A percentile compares a stretch with the other conserved stretches of the same genome.
These are phyloP conservation scores for Quercus lobata DNA, from an alignment of 331 rosid genomes.

Conservation along the genomic window DNA sequence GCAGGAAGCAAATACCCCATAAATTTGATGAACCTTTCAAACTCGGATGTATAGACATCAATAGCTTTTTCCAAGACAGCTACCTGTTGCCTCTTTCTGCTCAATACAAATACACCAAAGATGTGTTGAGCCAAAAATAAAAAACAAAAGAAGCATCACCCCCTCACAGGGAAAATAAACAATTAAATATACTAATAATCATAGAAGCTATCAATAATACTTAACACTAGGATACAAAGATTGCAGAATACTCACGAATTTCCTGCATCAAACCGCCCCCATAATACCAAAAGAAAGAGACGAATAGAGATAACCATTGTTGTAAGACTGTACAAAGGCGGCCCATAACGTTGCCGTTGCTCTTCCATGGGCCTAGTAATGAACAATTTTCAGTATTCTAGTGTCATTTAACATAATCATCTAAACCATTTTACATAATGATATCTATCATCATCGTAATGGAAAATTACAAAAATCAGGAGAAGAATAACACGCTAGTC, in stretches of 20 bases:
- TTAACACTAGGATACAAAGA: slow-evolving; percentile 6
- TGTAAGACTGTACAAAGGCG: slow-evolving; percentile 82
- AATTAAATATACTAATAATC: neutral
- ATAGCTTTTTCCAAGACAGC: slow-evolving; percentile 67
- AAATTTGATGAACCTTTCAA: slow-evolving; percentile 73
- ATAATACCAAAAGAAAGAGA: slow-evolving; percentile 59
- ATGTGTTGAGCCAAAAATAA: neutral
- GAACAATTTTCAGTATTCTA: slow-evolving; percentile 2
- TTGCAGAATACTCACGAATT: slow-evolving; percentile 55
- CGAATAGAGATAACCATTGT: slow-evolving; percentile 58
- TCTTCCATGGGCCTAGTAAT: slow-evolving; percentile 95
- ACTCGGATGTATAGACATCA: slow-evolving; percentile 68
- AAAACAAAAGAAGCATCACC: neutral
- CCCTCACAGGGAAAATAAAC: neutral
- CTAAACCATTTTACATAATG: neutral
- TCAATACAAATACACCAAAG: slow-evolving; percentile 19
- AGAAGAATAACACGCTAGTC: slow-evolving; percentile 6
- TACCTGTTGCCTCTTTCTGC: slow-evolving; percentile 55
- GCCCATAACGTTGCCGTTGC: slow-evolving; percentile 95
- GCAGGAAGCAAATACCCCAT: slow-evolving; percentile 52
- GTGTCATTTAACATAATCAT: neutral
- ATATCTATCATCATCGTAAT: neutral
- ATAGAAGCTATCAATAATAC: slow-evolving; percentile 2
- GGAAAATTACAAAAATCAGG: neutral
- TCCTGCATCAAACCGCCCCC: slow-evolving; percentile 58